These are phyloP conservation scores for Ceratobasidium theobromae DNA, from an alignment of 1,284 basidiomycete genomes.

Conservation along the genomic window DNA sequence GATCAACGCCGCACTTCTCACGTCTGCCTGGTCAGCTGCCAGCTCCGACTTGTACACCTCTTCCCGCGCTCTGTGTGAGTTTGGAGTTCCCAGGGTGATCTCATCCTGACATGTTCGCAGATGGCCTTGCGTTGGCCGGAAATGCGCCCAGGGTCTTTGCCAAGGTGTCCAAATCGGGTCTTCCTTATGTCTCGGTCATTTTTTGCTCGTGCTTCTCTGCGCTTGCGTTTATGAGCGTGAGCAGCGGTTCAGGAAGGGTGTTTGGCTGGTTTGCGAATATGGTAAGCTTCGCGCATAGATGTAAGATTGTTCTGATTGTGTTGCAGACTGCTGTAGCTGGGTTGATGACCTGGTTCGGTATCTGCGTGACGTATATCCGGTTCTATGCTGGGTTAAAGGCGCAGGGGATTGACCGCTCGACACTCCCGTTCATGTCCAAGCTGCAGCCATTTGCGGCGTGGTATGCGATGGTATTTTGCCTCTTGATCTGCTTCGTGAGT, in stretches of 20 bases:
- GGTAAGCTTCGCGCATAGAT: conserved; percentile 34
- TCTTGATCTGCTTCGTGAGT: conserved; percentile 70
- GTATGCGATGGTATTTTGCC: conserved; percentile 57
- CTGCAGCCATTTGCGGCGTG: conserved; percentile 74
- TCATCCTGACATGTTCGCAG: conserved; percentile 44
- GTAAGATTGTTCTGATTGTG: conserved; percentile 33
- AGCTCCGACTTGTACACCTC: conserved; percentile 81
- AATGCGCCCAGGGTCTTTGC: conserved; percentile 78
- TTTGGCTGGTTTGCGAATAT: conserved; percentile 80
- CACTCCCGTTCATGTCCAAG: conserved; percentile 63
- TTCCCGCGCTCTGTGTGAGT: conserved; percentile 75
- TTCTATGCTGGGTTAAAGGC: conserved; percentile 75
- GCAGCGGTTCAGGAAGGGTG: conserved; percentile 61
- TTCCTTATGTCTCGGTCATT: conserved; percentile 72
- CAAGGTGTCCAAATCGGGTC: conserved; percentile 64
- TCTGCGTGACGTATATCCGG: conserved; percentile 74
- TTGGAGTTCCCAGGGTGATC: not conserved
- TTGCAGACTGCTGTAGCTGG: conserved; percentile 51
- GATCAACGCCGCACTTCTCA: conserved; percentile 84
- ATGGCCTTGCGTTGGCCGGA: conserved; percentile 72
- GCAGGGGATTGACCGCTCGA: conserved; percentile 68
- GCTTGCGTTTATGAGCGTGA: conserved; percentile 71
- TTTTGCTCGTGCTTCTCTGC: conserved; percentile 68
- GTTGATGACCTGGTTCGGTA: conserved; percentile 82
- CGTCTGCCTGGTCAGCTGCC: conserved; percentile 84